These are phyloP conservation scores for Pichia insulana DNA, from an alignment of 805 yeast genomes.

Conservation along the genomic window DNA sequence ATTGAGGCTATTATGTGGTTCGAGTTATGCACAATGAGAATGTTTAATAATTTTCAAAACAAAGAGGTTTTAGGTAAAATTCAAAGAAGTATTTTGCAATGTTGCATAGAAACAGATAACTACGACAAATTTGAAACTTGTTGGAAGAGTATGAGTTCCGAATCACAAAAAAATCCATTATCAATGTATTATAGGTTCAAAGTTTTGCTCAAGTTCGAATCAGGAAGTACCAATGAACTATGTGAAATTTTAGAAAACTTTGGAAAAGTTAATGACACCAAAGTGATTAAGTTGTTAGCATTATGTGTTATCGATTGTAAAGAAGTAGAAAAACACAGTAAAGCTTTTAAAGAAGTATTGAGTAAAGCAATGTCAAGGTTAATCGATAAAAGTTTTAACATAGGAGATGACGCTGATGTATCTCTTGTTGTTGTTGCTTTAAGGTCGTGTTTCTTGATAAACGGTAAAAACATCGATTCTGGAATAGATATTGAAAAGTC, in stretches of 20 bases:
- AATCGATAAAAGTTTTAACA: neutral
- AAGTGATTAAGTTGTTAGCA: conserved; percentile 15
- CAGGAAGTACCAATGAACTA: neutral
- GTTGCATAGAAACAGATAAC: conserved; percentile 20
- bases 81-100: conserved; percentile 29
- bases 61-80: conserved; percentile 28
- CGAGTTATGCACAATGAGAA: conserved; percentile 8
- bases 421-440: conserved; percentile 11
- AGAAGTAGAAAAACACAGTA: neutral
- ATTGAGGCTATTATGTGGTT: conserved; percentile 13
- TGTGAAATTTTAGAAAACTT: conserved; percentile 4
- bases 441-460: conserved; percentile 12
- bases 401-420: neutral
- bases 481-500: neutral
- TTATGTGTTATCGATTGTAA: conserved; percentile 26
- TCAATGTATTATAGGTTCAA: conserved; percentile 28
- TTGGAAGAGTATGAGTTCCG: conserved; percentile 19
- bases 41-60: conserved; percentile 10
- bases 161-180: conserved; percentile 20
- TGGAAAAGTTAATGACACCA: neutral
- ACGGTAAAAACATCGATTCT: conserved; percentile 12
- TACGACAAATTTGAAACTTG: conserved; percentile 16
- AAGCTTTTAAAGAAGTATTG: neutral
- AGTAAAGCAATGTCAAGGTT: conserved; percentile 5
- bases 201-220: conserved; percentile 13